Percentiles rank a stretch among this genome's conserved stretches.
These are phyloP conservation scores for Hibiscus mutabilis DNA, from an alignment of 345 rosid species.

Conservation along the genomic window DNA sequence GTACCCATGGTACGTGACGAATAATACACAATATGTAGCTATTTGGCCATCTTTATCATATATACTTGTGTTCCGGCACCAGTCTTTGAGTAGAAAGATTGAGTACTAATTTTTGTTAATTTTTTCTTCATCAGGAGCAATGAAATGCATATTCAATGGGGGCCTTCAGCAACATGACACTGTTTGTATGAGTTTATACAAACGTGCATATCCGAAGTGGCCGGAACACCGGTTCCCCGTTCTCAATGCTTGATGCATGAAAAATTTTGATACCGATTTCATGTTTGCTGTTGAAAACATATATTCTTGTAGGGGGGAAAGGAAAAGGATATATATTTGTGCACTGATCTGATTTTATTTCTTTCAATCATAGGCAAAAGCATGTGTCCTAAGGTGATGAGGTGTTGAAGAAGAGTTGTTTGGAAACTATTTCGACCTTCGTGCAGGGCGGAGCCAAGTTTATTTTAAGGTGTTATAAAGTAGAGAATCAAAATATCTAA, in stretches of 20 bases:
- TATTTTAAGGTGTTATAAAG: too few species aligned
- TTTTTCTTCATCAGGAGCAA: slow-evolving; percentile 48
- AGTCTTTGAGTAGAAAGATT: too few species aligned
- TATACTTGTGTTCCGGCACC: not conserved
- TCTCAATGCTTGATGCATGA: not conserved
- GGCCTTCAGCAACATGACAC: slow-evolving; percentile 83
- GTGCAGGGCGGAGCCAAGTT: too few species aligned
- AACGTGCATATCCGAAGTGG: slow-evolving; percentile 93
- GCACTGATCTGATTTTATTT: not conserved
- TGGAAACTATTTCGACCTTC: too few species aligned
- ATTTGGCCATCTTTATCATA: not conserved
- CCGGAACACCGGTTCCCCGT: slow-evolving; percentile 34
- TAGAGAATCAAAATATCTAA: too few species aligned
- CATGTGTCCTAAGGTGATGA: too few species aligned
- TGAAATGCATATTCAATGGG: slow-evolving; percentile 88
- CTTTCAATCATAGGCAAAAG: not conserved
- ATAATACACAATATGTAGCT: not conserved
- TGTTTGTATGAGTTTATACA: slow-evolving; percentile 82
- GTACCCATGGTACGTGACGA: slow-evolving; percentile 69
- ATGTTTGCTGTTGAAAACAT: too few species aligned
- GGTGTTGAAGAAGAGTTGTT: too few species aligned
- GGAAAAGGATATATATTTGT: too few species aligned
- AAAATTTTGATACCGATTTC: not conserved
- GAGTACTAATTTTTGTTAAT: not conserved
- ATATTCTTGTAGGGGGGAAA: too few species aligned